Conservation (phyloP, 768 basidiomycete species). For the Tylopilus vinaceipallidus region DNA sequence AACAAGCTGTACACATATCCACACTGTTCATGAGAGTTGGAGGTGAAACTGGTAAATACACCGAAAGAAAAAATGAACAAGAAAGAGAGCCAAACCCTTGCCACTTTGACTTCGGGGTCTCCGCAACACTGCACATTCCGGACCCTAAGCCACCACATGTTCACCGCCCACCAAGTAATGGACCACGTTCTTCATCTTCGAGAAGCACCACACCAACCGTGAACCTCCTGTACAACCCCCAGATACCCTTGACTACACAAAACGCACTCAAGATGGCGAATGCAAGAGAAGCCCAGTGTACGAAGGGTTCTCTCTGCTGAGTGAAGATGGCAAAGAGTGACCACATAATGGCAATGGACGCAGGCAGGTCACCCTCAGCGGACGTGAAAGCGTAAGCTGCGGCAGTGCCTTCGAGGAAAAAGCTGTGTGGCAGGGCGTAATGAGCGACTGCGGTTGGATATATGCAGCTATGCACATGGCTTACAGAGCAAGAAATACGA, state of each 20-base stretch:
- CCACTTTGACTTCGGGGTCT: not conserved
- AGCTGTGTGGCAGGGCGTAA: slow-evolving; percentile 37
- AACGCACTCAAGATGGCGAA: slow-evolving; percentile 83
- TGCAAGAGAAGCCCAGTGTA: slow-evolving; percentile 87
- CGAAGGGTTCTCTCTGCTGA: slow-evolving; percentile 65
- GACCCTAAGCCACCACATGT: not conserved
- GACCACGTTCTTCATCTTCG: slow-evolving; percentile 85
- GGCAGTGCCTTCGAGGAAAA: slow-evolving; percentile 91
- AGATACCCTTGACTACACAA: slow-evolving; percentile 78
- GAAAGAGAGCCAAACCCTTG: not conserved
- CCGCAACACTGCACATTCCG: not conserved
- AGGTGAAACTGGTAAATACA: not conserved
- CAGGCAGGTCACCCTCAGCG: slow-evolving; percentile 88
- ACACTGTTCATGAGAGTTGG: not conserved
- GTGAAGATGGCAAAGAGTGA: slow-evolving; percentile 92
- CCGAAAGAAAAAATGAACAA: not conserved
- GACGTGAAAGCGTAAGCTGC: slow-evolving; percentile 94
- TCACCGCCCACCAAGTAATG: slow-evolving; percentile 55
- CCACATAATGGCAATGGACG: slow-evolving; percentile 88
- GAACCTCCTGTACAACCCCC: slow-evolving; percentile 48
- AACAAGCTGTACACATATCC: slow-evolving; percentile 1
- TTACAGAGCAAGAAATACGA: slow-evolving; percentile 89
- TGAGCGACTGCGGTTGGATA: slow-evolving; percentile 2
- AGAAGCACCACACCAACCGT: slow-evolving; percentile 56
- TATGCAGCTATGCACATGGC: slow-evolving; percentile 23